phyloP scores from a whole-genome alignment of 2,329 filamentous ascomycete genomes.

The Taxawa tesnikishii region DNA sequence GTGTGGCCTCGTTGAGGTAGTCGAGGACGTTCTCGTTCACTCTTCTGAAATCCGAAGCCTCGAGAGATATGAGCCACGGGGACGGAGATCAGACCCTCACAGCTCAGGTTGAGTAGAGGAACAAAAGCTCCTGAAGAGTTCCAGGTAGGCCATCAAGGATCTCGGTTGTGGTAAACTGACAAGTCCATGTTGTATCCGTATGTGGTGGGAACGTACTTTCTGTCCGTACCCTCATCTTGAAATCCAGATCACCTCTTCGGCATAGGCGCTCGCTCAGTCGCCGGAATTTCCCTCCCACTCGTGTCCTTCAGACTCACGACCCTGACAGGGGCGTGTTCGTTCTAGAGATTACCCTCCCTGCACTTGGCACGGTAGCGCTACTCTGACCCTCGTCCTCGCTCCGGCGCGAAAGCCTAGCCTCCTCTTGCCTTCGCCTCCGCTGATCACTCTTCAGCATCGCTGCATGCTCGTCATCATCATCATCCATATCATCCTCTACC shows the following conservation, averaged over 20 bases:
- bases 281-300: slow-evolving; percentile 28
- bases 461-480: slow-evolving; percentile 38
- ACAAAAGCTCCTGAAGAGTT: too few species aligned
- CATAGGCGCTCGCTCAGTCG: slow-evolving; percentile 32
- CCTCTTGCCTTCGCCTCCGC: slow-evolving; percentile 15
- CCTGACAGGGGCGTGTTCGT: slow-evolving; percentile 15
- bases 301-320: slow-evolving; percentile 24
- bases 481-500: slow-evolving; percentile 37
- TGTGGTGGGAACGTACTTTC: too few species aligned
- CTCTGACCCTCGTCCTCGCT: slow-evolving; percentile 7
- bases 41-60: too few species aligned
- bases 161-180: too few species aligned
- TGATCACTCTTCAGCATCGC: slow-evolving; percentile 14
- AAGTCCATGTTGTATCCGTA: too few species aligned
- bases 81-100: too few species aligned
- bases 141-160: too few species aligned
- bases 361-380: slow-evolving; percentile 12
- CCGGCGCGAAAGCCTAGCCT: slow-evolving; percentile 19
- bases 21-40: too few species aligned
- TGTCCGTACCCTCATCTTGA: too few species aligned
- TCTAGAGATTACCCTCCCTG: slow-evolving; percentile 11
- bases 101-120: too few species aligned
- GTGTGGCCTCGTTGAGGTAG: too few species aligned
- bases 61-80: too few species aligned
- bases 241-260: slow-evolving; percentile 17